Evolutionary conservation across 2,329 filamentous ascomycete species (phyloP), one percentile per base, ranked within the genome.

Genomic region (Myriosclerotinia curreyana): DNA sequence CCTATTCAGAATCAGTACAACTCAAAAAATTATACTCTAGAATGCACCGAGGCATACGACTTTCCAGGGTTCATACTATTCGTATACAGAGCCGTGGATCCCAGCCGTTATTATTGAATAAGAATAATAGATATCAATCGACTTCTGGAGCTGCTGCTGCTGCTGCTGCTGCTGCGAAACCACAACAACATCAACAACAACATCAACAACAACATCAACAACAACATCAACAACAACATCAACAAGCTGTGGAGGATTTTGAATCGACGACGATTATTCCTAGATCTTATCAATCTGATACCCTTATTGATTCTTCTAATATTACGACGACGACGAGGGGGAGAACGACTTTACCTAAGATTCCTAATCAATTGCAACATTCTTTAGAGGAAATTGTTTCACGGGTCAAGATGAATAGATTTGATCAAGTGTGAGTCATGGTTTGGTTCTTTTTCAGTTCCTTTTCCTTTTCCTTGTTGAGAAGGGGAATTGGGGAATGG

Each of bases 361-460:
- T 31, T 5, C 28, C 28, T 31, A 31, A 46, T n/a, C 42, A n/a
- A 8, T 20, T 46, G 20, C 15, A 15, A 6, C 46, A 15, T 58
- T 46, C 40, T 53, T 53, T 20, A 2, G 3, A 5, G 25, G 3
- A 6, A 1, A 31, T 46, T 46, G 11, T 46, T 22, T 1, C 4
- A 0, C 17, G 6, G 17, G 38, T 44, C 25, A 56, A 46, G 15
- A 58, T 58, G 54, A 17, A 12, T 22, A 58, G 15, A 36, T 48
- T 48, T 22, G 12, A 22, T 6, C 28, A 48, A 25, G 28, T 55
- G 69, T 70, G 61, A 68, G 69, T 68, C 59, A 60, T 36, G 22
- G 22, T 5, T 25, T 2, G 2, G 5, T 53, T 42, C n/a, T 7
- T 42, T 49, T 28, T 49, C 38, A 20, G 5, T 20, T 54, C 52